Evolutionary conservation across 768 basidiomycete genomes (phyloP), one percentile per base, ranked within the genome.

Genomic region (Exsudoporus frostii): DNA sequence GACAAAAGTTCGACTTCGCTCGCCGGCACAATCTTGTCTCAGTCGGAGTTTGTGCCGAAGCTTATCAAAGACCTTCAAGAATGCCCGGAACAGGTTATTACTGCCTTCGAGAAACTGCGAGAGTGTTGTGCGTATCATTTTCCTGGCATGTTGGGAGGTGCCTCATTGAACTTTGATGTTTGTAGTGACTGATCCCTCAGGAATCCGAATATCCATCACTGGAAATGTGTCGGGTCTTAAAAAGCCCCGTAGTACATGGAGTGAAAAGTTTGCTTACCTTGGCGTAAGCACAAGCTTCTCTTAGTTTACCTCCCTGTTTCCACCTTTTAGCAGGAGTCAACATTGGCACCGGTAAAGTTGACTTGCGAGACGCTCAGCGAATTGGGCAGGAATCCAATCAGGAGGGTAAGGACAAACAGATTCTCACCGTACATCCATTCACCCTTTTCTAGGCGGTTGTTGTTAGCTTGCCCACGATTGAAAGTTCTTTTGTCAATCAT

Each of bases 391-490:
- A 78, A 84, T 15, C 91, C 93, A 1, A 68, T 77, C 7, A 84
- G 78, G 65, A 88, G 85, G 78, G 91, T 90, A 55, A 60, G 65
- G 48, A 22, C 19, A 41, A 48, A 33, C 7, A 27, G 8, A 13
- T 20, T 36, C n/a, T 46, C 14, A 3, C n/a, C 17, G 15, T 39
- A 4, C 47, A 34, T 41, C 7, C 41, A 9, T 42, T 61, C n/a
- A 60, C 14, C 10, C 33, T 20, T 29, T 46, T 53, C 14, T 20
- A 93, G 89, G 90, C 88, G 25, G 78, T 92, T 27, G 79, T 98
- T 22, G 87, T 95, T 71, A 86, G 90, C 55, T 79, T 98, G 52
- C 88, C 94, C 1, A 93, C 92, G 5, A 96, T 98, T 56, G 97
- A 99, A 72, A 96, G 92, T 62, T 88, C 91, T 2, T 98, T 85